Percentiles rank a stretch among this genome's conserved stretches.
Evolutionary conservation across 495 filamentous ascomycete species (phyloP).

Genomic region (Bacidia gigantensis): DNA sequence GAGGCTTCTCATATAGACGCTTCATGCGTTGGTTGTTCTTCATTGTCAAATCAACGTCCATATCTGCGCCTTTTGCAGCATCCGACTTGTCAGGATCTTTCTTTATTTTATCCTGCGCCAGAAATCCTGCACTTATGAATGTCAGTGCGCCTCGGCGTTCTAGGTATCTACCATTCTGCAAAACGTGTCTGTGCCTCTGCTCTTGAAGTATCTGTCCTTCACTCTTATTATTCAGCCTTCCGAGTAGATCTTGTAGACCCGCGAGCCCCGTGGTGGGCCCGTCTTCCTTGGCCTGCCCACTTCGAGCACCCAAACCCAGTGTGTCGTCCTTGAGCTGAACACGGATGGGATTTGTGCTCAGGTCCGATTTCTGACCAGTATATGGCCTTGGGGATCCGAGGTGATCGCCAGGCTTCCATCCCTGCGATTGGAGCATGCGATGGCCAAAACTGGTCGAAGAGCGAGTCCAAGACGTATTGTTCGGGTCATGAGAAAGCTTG

Average conservation of each 20-base stretch:
- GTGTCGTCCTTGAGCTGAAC: conserved; percentile 78
- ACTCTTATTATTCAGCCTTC: conserved; percentile 76
- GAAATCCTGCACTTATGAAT: conserved; percentile 68
- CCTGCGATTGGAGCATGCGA: conserved; percentile 69
- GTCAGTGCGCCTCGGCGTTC: conserved; percentile 60
- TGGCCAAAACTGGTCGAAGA: conserved; percentile 75
- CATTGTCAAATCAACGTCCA: too few species aligned
- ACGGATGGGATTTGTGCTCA: conserved; percentile 69
- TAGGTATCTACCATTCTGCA: conserved; percentile 52
- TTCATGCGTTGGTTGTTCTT: too few species aligned
- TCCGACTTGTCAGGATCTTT: not conserved
- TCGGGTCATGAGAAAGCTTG: conserved; percentile 79
- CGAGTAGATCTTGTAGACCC: conserved; percentile 69
- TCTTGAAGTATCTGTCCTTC: conserved; percentile 54
- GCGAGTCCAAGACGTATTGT: conserved; percentile 82
- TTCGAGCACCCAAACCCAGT: conserved; percentile 71
- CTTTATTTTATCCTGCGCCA: conserved; percentile 24
- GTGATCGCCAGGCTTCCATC: conserved; percentile 73
- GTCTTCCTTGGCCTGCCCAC: conserved; percentile 37
- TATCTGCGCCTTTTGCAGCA: not conserved
- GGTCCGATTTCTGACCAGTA: conserved; percentile 56
- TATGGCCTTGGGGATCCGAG: conserved; percentile 66
- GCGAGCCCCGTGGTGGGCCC: conserved; percentile 66
- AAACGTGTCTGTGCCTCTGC: conserved; percentile 42
- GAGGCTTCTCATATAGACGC: too few species aligned